These are phyloP conservation scores for Ophiostoma ulmi DNA, from an alignment of 2,329 filamentous ascomycete species.

Conservation along the genomic window DNA sequence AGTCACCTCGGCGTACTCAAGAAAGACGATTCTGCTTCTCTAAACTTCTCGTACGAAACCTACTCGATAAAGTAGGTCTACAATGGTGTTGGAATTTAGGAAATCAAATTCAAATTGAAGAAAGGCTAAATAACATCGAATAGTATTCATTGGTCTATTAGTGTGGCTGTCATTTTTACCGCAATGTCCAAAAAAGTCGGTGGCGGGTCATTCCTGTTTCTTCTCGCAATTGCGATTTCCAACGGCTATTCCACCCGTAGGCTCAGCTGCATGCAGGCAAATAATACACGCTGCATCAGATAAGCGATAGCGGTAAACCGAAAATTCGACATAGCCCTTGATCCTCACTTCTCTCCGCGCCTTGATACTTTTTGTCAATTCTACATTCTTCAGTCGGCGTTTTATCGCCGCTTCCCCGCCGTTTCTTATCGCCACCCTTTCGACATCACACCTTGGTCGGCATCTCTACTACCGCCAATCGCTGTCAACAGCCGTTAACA, in stretches of 20 bases:
- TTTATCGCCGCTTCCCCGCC: not conserved
- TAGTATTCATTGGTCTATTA: not conserved
- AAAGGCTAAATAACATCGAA: too few relatives aligned
- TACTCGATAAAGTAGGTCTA: not conserved
- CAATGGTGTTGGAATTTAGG: not conserved
- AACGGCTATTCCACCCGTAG: not conserved
- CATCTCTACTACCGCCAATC: not conserved
- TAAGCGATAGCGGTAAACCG: slow-evolving; percentile 15
- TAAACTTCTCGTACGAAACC: not conserved
- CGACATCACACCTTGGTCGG: not conserved
- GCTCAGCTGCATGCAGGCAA: slow-evolving; percentile 3
- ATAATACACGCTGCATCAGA: slow-evolving; percentile 12
- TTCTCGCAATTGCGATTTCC: slow-evolving; percentile 9
- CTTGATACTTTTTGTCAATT: not conserved
- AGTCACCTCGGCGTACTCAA: not conserved
- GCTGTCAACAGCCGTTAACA: not conserved
- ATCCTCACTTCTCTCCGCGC: not conserved
- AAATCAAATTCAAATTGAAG: too few relatives aligned
- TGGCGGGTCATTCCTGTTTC: slow-evolving; percentile 18
- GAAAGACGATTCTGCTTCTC: not conserved
- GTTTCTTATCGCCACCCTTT: not conserved
- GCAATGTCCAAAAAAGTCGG: slow-evolving; percentile 19
- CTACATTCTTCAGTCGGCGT: not conserved
- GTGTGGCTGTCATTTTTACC: slow-evolving; percentile 5
- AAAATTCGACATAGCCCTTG: not conserved